phyloP scores from a whole-genome alignment of 495 filamentous ascomycete species.

The Penicillium subrubescens region DNA sequence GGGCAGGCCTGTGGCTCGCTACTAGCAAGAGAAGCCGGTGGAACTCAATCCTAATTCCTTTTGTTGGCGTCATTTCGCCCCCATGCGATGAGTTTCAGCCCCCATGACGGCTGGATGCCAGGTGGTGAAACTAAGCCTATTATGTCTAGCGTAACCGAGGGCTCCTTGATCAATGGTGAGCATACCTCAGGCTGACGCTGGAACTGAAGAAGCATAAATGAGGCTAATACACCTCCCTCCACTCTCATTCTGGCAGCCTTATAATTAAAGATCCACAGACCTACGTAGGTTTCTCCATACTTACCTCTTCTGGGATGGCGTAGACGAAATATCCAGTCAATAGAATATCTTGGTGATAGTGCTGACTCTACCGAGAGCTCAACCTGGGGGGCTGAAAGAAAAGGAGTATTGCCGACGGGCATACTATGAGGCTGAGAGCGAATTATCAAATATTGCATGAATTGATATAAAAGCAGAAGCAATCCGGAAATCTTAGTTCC shows the following conservation, averaged over 20 bases:
- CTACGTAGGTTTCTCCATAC: not conserved
- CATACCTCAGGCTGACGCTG: not conserved
- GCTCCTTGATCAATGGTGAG: not conserved
- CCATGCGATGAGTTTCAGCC: not conserved
- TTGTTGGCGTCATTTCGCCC: not conserved
- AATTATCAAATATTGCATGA: not conserved
- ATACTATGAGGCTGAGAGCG: not conserved
- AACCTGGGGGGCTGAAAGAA: not conserved
- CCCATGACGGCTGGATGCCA: not conserved
- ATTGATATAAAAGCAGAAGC: not conserved
- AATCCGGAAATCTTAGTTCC: not conserved
- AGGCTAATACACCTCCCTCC: not conserved
- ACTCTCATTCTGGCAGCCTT: not conserved
- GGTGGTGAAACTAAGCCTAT: not conserved
- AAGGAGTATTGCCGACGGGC: not conserved
- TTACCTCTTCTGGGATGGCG: not conserved
- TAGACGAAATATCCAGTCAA: not conserved
- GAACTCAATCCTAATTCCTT: not conserved
- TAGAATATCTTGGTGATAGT: not conserved
- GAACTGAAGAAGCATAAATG: not conserved
- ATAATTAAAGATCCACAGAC: not conserved
- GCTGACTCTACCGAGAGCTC: not conserved
- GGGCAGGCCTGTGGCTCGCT: not conserved
- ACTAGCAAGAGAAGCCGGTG: not conserved
- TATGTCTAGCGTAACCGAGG: conserved; percentile 9